Evolutionary conservation across 2,329 filamentous ascomycete genomes (phyloP).

Genomic region (Microdochium trichocladiopsis): DNA sequence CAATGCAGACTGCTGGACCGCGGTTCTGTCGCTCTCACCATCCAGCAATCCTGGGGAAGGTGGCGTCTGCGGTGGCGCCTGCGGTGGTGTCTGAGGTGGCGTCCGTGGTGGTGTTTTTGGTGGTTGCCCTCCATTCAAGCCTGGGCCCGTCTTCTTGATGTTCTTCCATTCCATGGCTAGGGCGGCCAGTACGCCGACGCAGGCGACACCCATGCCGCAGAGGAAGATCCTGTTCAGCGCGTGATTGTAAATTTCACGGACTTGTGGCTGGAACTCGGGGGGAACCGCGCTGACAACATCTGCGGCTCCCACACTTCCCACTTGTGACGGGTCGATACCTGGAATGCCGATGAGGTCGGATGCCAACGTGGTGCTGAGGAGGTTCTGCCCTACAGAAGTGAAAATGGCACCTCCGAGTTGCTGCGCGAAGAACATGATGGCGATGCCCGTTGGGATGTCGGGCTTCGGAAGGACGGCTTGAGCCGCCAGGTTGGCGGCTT

Average conservation of each 20-base stretch:
- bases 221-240: conserved; percentile 48
- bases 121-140: too few species aligned
- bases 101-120: too few species aligned
- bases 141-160: conserved; percentile 39
- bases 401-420: conserved; percentile 38
- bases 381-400: conserved; percentile 36
- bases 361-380: conserved; percentile 26
- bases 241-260: conserved; percentile 49
- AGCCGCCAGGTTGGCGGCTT: conserved; percentile 46
- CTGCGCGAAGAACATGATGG: conserved; percentile 37
- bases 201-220: conserved; percentile 43
- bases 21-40: neutral
- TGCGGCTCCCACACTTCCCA: conserved; percentile 34
- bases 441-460: conserved; percentile 37
- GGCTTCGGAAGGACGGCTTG: conserved; percentile 32
- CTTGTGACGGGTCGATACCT: conserved; percentile 20
- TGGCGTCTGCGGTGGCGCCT: neutral
- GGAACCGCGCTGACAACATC: conserved; percentile 43
- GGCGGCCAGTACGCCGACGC: conserved; percentile 40
- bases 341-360: conserved; percentile 20
- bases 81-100: neutral
- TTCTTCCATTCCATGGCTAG: conserved; percentile 52
- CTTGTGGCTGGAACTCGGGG: conserved; percentile 31
- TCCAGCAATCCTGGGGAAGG: neutral
- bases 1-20: neutral